Conservation (phyloP, 139 green algal species). For the Pycnococcus provasolii region DNA sequence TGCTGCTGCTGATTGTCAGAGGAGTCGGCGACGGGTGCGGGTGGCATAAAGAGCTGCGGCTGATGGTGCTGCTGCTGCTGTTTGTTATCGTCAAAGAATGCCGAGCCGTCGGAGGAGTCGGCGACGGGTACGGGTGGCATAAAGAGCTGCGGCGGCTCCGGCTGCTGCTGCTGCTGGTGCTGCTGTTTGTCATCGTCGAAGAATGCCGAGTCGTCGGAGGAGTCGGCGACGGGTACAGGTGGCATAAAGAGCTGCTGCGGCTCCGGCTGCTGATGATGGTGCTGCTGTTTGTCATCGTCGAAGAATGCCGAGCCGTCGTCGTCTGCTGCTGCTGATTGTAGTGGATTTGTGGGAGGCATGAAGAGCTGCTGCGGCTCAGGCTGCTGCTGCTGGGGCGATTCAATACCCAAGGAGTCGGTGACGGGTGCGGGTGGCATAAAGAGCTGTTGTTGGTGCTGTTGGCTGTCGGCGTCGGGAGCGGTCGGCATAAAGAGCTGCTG, state of each 20-base stretch:
- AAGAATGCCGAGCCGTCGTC: too few relatives aligned
- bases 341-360: constrained; percentile 1
- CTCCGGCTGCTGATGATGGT: background rate
- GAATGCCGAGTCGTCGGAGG: too few relatives aligned
- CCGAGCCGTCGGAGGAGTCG: background rate
- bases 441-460: background rate
- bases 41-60: background rate
- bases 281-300: too few relatives aligned
- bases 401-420: background rate
- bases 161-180: too few relatives aligned
- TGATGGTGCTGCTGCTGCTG: background rate
- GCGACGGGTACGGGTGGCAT: background rate
- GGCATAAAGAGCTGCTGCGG: too few relatives aligned
- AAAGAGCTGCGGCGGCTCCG: too few relatives aligned
- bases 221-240: background rate
- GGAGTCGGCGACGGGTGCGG: background rate
- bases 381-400: background rate
- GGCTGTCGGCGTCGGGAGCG: background rate
- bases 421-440: background rate
- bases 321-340: background rate
- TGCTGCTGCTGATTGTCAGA: background rate
- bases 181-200: background rate
- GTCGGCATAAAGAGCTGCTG: background rate
- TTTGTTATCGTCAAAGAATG: background rate
- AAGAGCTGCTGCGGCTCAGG: background rate